Conservation (phyloP, 2,329 filamentous ascomycete genomes). For the Botryotinia globosa region DNA sequence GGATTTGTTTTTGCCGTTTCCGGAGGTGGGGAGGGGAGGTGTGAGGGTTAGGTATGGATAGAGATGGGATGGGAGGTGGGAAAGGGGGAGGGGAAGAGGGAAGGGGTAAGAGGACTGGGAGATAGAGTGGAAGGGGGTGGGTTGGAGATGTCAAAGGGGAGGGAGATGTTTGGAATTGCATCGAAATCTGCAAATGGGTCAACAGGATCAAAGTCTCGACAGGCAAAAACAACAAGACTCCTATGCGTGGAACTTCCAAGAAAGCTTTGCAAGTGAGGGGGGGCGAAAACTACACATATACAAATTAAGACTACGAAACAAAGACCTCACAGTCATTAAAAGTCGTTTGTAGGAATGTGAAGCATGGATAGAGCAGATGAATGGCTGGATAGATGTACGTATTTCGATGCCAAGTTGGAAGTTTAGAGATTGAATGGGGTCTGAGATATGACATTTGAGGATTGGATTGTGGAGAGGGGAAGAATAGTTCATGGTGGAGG, state of each 20-base stretch:
- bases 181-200: background rate
- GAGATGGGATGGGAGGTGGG: no score
- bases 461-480: no score
- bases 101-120: no score
- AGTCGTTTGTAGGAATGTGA: no score
- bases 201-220: background rate
- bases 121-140: no score
- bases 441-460: no score
- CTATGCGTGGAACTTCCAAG: background rate
- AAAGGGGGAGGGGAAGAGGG: no score
- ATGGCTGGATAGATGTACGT: no score
- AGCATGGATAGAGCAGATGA: no score
- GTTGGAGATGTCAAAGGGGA: background rate
- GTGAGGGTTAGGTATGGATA: constrained; percentile 14
- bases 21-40: constrained; percentile 4
- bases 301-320: background rate
- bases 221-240: background rate
- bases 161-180: rapidly evolving
- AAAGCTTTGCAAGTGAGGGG: background rate
- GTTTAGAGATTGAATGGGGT: no score
- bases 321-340: background rate
- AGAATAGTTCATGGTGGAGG: no score
- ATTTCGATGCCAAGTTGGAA: no score
- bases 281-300: background rate
- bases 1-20: constrained; percentile 22